Conservation (phyloP, 148 eudicot species). For the Rhododendron ferrugineum region DNA sequence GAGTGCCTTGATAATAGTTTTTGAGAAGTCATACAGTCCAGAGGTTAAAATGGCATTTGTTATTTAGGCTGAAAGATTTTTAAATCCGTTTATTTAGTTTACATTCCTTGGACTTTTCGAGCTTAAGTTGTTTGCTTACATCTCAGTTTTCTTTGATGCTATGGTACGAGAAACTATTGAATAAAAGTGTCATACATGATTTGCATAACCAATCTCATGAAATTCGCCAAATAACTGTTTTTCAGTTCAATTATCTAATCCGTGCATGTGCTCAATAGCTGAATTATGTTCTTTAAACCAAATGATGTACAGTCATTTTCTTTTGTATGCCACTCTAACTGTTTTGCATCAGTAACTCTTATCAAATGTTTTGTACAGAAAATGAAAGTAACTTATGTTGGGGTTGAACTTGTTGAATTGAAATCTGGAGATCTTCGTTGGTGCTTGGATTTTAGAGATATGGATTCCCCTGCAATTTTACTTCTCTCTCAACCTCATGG, state of each 20-base stretch:
- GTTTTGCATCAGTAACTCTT: conserved; percentile 1
- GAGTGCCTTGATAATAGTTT: neutral
- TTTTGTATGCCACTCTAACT: neutral
- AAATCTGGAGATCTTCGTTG: conserved; percentile 90
- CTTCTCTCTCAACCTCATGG: conserved; percentile 76
- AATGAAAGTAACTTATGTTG: conserved; percentile 78
- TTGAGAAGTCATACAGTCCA: neutral
- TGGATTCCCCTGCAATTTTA: conserved; percentile 78
- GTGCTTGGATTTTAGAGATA: conserved; percentile 98
- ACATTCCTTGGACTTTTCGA: neutral
- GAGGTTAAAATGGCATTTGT: neutral
- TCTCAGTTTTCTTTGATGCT: neutral
- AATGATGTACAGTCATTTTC: neutral
- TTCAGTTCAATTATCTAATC: neutral
- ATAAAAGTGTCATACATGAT: neutral
- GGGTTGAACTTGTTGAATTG: conserved; percentile 79
- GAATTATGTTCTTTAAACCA: neutral
- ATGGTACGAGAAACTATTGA: neutral
- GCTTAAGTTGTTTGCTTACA: neutral
- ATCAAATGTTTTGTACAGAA: conserved; percentile 46
- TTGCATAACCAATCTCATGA: neutral
- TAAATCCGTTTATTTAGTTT: neutral
- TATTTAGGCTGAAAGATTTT: neutral
- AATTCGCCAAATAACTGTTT: neutral
- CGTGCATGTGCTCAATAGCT: neutral